Base-by-base conservation (phyloP, 78 protist species). In the Creolimax fragrantissima region DNA sequence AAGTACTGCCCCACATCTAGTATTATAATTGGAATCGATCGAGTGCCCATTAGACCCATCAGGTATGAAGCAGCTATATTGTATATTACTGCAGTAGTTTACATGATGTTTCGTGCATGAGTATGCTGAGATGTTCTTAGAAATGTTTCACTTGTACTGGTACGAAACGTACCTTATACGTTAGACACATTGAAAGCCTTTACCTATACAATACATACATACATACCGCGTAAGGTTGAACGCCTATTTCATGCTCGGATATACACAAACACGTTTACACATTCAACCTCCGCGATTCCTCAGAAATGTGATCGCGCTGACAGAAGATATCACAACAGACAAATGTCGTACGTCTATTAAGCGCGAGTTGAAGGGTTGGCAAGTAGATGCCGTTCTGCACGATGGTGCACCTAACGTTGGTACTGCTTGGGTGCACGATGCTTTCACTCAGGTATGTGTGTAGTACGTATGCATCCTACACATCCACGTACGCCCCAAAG, bases 361-460 rank as follows among this genome's bases (percentile, higher is more conserved):
- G 42, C 81, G 88, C 42, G 67, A 95, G 42, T 91, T 97, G 41
- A 90, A 97, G 81, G 66, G 89, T 41, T 42, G 90, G 90, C 95
- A 94, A 66, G 86, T 66, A 11, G 93, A 89, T 35, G 2, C 7
- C 41, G 99, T 99, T 58, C 92, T 99, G 43, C 98, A 99, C 96
- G 99, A 99, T 92, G 99, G 99, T 94, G 98, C 99, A 6, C 99
- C 99, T 35, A 99, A 98, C 94, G 97, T 99, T 67, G 99, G 99
- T 91, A 43, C 95, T 2, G 37, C 95, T 6, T 99, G 99, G 99
- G 45, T 89, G 3, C 96, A 96, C 89, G 99, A 99, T 92, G 99
- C 99, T 2, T 98, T 89, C 95, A 81, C 89, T 37, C 99, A 99
- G 95, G 93, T 92, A n/a, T 84, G 35, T 35, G 81, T 58, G 24